Base-by-base conservation (phyloP, 75 land plant species). In the Chamaecyparis obtusa region DNA sequence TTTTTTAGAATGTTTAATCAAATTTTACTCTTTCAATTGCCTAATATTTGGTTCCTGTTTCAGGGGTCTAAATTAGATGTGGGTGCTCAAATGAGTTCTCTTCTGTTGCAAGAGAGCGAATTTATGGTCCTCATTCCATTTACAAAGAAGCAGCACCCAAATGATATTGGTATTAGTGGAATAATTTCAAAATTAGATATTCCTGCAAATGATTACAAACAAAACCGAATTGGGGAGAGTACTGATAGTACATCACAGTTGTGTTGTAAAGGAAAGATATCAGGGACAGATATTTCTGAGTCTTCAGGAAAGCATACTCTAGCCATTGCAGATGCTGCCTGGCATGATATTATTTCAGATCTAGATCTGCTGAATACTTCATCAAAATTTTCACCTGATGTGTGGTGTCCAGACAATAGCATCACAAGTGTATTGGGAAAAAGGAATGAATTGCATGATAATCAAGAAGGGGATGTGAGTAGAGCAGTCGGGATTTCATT, bases 41-140 rank as follows among this genome's bases (percentile, higher is more conserved):
- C 46, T 80, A 9, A 80, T 88, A 33, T 83, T 77, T n/a, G 11
- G 21, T 87, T 83, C 72, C 14, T 82, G 87, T 85, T 88, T 44
- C 89, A 97, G 99, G 99, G 99, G 84, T 83, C 80, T 9, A 97
- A 96, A 85, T 86, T 94, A 85, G 88, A 75, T 21, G 54, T 75
- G 39, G 83, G 92, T 9, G 88, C 86, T 72, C 77, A 48, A 41
- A 35, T 97, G 39, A 81, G 75, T 33, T 88, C 88, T 13, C 84
- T 86, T n/a, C 9, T 64, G 14, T 86, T 94, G 64, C 87, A 81
- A 21, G 74, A 76, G 7, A 92, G 89, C 9, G 94, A 94, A 15
- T 97, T 97, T 86, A 49, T 97, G 27, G 95, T 96, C 44, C 84
- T 97, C 19, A 86, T 97, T 41, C 96, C 99, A 48, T 97, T 91